Conservation (phyloP, 2,329 filamentous ascomycete species). For the Epichloe bromicola region DNA sequence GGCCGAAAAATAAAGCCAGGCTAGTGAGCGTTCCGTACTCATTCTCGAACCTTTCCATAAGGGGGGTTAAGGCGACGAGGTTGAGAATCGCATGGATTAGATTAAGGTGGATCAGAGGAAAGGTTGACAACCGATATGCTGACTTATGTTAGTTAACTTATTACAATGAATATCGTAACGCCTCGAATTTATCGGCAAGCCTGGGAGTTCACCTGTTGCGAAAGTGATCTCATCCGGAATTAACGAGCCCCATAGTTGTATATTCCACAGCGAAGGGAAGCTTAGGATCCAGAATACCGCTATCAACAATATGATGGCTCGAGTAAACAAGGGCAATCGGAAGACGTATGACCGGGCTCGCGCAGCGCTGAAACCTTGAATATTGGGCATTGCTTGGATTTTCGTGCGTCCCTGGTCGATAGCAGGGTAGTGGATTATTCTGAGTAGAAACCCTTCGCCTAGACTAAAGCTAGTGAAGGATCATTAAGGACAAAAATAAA, state of each 20-base stretch:
- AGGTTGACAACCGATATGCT: slow-evolving; percentile 93
- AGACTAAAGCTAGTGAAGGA: background rate
- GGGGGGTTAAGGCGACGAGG: slow-evolving; percentile 66
- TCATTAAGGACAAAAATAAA: too few species aligned
- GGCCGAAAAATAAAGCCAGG: slow-evolving; percentile 78
- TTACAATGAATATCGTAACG: background rate
- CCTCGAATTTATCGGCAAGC: background rate
- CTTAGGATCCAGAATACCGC: slow-evolving; percentile 49
- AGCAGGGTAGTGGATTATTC: background rate
- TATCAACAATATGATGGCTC: slow-evolving; percentile 54
- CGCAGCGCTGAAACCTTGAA: slow-evolving; percentile 47
- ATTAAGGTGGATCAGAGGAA: slow-evolving; percentile 71
- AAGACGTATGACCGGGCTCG: slow-evolving; percentile 75
- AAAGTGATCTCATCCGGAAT: slow-evolving; percentile 65
- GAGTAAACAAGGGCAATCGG: slow-evolving; percentile 79
- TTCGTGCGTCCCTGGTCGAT: background rate
- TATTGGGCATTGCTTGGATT: slow-evolving; percentile 7
- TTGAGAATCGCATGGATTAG: slow-evolving; percentile 75
- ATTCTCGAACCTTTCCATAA: slow-evolving; percentile 85
- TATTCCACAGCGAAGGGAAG: slow-evolving; percentile 56
- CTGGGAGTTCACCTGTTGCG: slow-evolving; percentile 44
- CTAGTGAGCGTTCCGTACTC: slow-evolving; percentile 85
- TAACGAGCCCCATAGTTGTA: slow-evolving; percentile 66
- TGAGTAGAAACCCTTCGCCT: background rate
- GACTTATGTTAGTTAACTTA: slow-evolving; percentile 4